Evolutionary conservation across 2,329 filamentous ascomycete genomes (phyloP), one percentile per base, ranked within the genome.

Genomic region (Penicillium vulpinum): DNA sequence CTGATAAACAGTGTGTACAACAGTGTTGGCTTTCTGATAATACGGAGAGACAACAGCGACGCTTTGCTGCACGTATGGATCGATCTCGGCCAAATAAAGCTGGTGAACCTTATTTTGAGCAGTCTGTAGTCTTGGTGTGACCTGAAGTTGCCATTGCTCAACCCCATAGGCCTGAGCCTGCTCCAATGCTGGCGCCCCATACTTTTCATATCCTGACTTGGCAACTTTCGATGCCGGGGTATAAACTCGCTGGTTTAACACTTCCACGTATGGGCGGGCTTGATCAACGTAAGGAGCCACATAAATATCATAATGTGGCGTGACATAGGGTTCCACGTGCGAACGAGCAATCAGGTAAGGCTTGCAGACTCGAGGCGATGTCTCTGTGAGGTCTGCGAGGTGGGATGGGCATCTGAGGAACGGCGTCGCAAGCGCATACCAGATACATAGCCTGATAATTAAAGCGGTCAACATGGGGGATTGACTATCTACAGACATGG

Each of bases 221-320:
- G 86, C 85, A 61, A 91, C 85, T 10, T 78, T 80, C 55, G 86
- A 83, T 3, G 85, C 82, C 0, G 94, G 94, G 3, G 82, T 78
- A 68, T 94, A 84, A 47, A 95, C 79, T 41, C 81, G 75, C 47
- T 81, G 77, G 63, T 86, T 83, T 62, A 84, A 75, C 22, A 78
- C 72, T 21, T 82, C 76, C 53, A 82, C 75, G 75, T 97, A 96
- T 0, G 93, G 93, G 58, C 84, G 85, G 35, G 84, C 88, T 48
- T 85, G 78, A 36, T 92, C 83, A 60, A 96, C 85, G 70, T 97
- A 94, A 3, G 91, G 90, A 6, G 88, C 89, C 24, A 90, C 88
- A 69, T 97, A 96, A 56, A 84, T 75, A 64, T 93, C 80, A 75
- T 97, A 97, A 76, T 95, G 96, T 3, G 92, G 93, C 66, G 88